phyloP scores from a whole-genome alignment of 805 yeast species.

The Kockiozyma suomiensis region DNA sequence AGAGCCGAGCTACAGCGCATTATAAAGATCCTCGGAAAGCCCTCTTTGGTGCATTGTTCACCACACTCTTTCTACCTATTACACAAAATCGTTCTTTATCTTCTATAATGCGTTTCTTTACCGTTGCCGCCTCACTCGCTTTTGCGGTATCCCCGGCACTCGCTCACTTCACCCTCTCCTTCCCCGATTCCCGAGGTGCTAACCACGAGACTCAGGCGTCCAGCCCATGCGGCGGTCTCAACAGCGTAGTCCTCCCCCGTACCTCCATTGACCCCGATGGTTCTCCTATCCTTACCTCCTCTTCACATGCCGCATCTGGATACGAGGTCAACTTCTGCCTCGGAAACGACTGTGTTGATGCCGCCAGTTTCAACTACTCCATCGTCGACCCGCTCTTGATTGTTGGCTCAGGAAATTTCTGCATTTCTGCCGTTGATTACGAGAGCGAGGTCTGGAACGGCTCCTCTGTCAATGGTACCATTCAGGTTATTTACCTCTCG shows the following conservation, averaged over 20 bases:
- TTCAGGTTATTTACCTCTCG: slow-evolving; percentile 37
- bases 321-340: slow-evolving; percentile 35
- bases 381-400: slow-evolving; percentile 31
- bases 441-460: slow-evolving; percentile 32
- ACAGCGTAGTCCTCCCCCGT: slow-evolving; percentile 28
- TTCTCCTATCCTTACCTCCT: slow-evolving; percentile 30
- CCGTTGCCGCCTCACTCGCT: slow-evolving; percentile 12
- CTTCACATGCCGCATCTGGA: slow-evolving; percentile 35
- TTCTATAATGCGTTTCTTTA: slow-evolving; percentile 27
- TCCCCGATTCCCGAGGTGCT: slow-evolving; percentile 37
- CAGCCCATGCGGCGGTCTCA: slow-evolving; percentile 38
- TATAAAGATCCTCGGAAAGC: too few species aligned
- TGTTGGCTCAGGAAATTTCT: slow-evolving; percentile 38
- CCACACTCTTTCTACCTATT: not conserved
- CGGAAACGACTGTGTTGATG: slow-evolving; percentile 28
- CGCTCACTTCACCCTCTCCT: slow-evolving; percentile 38
- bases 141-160: slow-evolving; percentile 34
- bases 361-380: slow-evolving; percentile 33
- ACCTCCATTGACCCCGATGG: slow-evolving; percentile 35
- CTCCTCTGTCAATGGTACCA: slow-evolving; percentile 34
- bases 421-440: slow-evolving; percentile 33
- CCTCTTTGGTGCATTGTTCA: too few species aligned
- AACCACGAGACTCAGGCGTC: slow-evolving; percentile 37
- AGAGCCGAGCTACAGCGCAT: too few species aligned
- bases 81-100: not conserved